phyloP scores from a whole-genome alignment of 371 early-diverging fungal species.

The Mortierella sp. region DNA sequence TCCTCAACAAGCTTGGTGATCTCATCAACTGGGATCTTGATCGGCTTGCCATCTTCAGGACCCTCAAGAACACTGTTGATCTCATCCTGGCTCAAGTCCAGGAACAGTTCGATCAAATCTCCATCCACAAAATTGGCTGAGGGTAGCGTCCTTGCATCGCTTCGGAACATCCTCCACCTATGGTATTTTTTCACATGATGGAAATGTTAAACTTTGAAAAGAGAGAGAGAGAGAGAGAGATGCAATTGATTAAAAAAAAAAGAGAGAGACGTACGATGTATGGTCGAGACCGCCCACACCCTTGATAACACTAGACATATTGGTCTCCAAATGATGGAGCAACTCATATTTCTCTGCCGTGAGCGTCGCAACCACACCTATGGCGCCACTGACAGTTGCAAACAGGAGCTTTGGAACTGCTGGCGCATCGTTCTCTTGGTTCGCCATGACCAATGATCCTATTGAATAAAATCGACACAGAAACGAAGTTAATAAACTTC shows the following conservation, averaged over 20 bases:
- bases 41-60: slow-evolving; percentile 14
- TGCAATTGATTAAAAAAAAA: not conserved
- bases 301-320: slow-evolving; percentile 66
- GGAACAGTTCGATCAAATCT: slow-evolving; percentile 85
- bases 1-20: slow-evolving; percentile 59
- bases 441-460: slow-evolving; percentile 82
- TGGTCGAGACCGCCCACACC: slow-evolving; percentile 75
- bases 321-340: slow-evolving; percentile 73
- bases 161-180: slow-evolving; percentile 75
- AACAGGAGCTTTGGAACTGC: slow-evolving; percentile 70
- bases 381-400: slow-evolving; percentile 83
- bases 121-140: slow-evolving; percentile 86
- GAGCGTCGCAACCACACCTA: slow-evolving; percentile 82
- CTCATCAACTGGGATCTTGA: slow-evolving; percentile 46
- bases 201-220: not conserved
- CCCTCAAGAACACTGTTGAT: slow-evolving; percentile 72
- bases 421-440: slow-evolving; percentile 69
- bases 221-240: slow-evolving; percentile 3
- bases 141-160: slow-evolving; percentile 63
- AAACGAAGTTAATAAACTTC: not conserved
- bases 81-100: slow-evolving; percentile 74
- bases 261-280: slow-evolving; percentile 65
- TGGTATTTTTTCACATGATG: not conserved
- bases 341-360: slow-evolving; percentile 67
- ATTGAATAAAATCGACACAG: not conserved